A percentile compares a stretch with the other conserved stretches of the same genome.
These are phyloP conservation scores for Oryza officinalis DNA, from an alignment of 176 grass and related monocot genomes.

Conservation along the genomic window DNA sequence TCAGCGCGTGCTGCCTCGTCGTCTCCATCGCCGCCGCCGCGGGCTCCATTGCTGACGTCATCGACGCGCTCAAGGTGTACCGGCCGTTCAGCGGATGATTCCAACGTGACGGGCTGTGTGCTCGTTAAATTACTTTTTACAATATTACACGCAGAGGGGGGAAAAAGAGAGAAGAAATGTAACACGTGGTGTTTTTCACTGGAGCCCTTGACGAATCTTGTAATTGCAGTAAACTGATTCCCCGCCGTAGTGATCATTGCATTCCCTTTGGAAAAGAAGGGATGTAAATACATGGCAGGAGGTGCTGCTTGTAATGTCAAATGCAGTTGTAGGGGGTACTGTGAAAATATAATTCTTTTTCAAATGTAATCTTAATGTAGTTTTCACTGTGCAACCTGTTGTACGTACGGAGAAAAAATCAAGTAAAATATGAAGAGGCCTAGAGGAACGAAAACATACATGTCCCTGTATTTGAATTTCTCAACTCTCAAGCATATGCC, in stretches of 20 bases:
- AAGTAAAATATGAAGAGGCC: neutral
- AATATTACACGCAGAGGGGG: neutral
- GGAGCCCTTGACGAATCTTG: neutral
- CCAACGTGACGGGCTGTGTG: neutral
- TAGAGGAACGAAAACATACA: too few relatives aligned
- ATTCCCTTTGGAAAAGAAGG: neutral
- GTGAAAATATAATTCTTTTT: neutral
- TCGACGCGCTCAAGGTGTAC: slow-evolving; percentile 66
- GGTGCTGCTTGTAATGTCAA: neutral
- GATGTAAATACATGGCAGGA: neutral
- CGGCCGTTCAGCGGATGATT: slow-evolving; percentile 56
- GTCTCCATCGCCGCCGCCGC: slow-evolving; percentile 57
- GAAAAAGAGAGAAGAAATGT: neutral
- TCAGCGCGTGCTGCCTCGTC: slow-evolving; percentile 53
- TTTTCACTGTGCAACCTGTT: slow-evolving; percentile 19
- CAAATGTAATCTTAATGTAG: neutral
- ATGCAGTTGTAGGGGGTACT: neutral
- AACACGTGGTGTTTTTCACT: neutral
- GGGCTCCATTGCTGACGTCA: slow-evolving; percentile 69
- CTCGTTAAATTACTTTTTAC: neutral
- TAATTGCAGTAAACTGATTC: neutral
- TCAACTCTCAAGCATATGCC: too few relatives aligned
- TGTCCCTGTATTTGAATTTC: too few relatives aligned
- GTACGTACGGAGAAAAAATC: neutral
- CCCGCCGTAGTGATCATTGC: neutral